Base-by-base conservation (phyloP, 441 rosid genomes). In the Aquilaria agallochum region DNA sequence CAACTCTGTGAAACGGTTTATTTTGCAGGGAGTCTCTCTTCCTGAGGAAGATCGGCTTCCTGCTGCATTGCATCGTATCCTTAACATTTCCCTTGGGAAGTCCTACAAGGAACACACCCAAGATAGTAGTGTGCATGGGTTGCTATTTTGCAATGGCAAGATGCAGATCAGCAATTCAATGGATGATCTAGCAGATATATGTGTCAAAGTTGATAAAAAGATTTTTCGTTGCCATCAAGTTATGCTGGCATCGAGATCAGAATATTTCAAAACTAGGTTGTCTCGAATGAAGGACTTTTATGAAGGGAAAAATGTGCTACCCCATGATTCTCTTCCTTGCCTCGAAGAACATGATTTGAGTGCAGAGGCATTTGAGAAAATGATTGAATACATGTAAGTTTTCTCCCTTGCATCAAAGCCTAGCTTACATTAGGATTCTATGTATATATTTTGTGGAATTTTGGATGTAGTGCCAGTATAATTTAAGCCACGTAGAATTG, bases 41-140 rank as follows among this genome's bases (percentile, higher is more conserved):
- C 96, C 97, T 5, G 88, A 87, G 69, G 94, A 89, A 75, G 96
- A 91, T 47, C 82, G 89, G 74, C 97, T 94, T 83, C 90, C 97
- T 62, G 84, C 89, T 76, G 76, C 94, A 55, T 72, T 94, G 85
- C 75, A 63, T 63, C 75, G 70, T 62, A 72, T 87, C 59, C 88
- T 89, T 80, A 75, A 79, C 68, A 72, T 62, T 68, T 83, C 89
- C 44, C 76, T 90, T 6, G 64, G 74, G 40, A 84, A 76, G 63
- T 77, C 89, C 5, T 65, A 55, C 20, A 36, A 6, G 60, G 68
- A 68, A 58, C 66, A 63, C 62, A 59, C 59, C 56, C 50, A 65
- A 46, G 82, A 75, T 53, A 74, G 36, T 15, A 54, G 55, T 62
- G 51, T 62, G 65, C 72, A 82, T 74, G 74, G 53, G 51, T 63